These are phyloP conservation scores for Neotropicomus parvogracilis DNA, from an alignment of 1,284 basidiomycete species.

Conservation along the genomic window DNA sequence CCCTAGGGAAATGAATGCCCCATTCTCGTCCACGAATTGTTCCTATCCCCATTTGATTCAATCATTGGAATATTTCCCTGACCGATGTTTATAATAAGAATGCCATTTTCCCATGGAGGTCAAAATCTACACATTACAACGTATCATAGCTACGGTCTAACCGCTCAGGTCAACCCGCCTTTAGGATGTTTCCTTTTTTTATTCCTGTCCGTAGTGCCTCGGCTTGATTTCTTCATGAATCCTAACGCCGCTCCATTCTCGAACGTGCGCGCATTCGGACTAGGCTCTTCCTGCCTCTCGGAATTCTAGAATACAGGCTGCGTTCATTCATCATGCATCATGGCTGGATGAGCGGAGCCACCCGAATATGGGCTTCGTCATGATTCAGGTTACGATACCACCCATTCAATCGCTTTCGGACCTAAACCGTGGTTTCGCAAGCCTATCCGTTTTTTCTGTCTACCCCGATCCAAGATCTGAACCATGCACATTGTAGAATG, in stretches of 20 bases:
- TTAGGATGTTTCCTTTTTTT: conserved; percentile 6
- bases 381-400: conserved; percentile 3
- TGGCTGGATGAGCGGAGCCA: conserved; percentile 14
- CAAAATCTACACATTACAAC: conserved; percentile 10
- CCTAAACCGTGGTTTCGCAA: conserved; percentile 10
- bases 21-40: conserved; percentile 12
- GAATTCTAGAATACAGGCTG: conserved; percentile 9
- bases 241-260: conserved; percentile 15
- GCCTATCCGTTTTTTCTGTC: neutral
- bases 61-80: conserved; percentile 15
- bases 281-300: conserved; percentile 3
- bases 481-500: neutral
- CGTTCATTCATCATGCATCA: conserved; percentile 1
- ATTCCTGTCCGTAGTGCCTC: conserved; percentile 2
- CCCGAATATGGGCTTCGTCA: conserved; percentile 20
- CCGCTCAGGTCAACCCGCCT: conserved; percentile 4
- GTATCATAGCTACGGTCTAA: conserved; percentile 27
- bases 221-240: conserved; percentile 4
- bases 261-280: conserved; percentile 10
- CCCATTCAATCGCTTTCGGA: neutral
- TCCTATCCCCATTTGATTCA: conserved; percentile 21
- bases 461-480: neutral
- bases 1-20: conserved; percentile 19
- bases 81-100: conserved; percentile 13
- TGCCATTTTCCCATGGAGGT: conserved; percentile 29